Conservation (phyloP, 371 early-diverging fungal species). For the Amoeboaphelidium protococcarum region DNA sequence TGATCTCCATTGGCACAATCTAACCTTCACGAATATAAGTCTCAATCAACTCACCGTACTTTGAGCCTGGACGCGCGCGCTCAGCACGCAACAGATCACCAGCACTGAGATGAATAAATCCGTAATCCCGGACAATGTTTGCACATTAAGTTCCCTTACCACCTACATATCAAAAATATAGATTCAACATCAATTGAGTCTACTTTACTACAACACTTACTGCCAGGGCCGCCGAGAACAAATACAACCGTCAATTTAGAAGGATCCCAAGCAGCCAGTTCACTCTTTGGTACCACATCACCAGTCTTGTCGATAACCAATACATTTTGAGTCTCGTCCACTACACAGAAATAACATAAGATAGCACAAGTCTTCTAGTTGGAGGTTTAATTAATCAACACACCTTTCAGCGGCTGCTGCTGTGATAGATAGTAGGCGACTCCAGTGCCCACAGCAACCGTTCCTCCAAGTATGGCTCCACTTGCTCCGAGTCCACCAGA, state of each 20-base stretch:
- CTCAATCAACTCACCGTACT: constrained; percentile 19
- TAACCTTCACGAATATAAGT: constrained; percentile 25
- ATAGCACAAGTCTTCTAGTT: too few species aligned
- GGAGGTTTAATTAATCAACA: too few species aligned
- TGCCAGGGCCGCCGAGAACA: constrained; percentile 4
- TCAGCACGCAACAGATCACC: constrained; percentile 39
- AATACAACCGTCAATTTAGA: constrained; percentile 2
- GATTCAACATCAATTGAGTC: constrained; percentile 13
- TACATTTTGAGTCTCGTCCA: too few species aligned
- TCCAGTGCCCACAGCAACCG: too few species aligned
- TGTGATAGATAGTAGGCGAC: too few species aligned
- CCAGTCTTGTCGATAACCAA: too few species aligned
- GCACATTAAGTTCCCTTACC: constrained; percentile 33
- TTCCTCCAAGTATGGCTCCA: too few species aligned
- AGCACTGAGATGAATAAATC: constrained; percentile 25
- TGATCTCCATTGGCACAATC: constrained; percentile 25
- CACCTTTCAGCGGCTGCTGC: too few species aligned
- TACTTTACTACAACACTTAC: neutral
- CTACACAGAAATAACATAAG: too few species aligned
- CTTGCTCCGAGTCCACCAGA: too few species aligned
- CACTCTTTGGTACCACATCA: too few species aligned
- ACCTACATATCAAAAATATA: constrained; percentile 8
- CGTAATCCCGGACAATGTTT: constrained; percentile 18
- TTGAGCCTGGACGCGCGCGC: constrained; percentile 22
- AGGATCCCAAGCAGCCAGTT: constrained; percentile 1